Base-by-base conservation (phyloP, 2,329 filamentous ascomycete genomes). In the Pseudocercospora pini-densiflorae region DNA sequence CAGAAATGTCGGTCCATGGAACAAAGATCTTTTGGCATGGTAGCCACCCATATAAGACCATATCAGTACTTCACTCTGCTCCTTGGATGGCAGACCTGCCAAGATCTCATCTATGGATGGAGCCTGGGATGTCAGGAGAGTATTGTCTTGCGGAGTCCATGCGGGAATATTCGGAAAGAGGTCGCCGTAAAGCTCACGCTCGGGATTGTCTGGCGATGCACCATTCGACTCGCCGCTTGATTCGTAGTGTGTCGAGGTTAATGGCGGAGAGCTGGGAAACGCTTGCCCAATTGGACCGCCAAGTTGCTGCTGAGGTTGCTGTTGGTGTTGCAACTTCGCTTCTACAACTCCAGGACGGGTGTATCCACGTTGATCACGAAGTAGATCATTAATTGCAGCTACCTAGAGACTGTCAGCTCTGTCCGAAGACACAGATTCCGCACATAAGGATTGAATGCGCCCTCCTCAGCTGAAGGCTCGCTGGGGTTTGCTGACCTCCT, bases 1-100 rank as follows among this genome's bases (percentile, higher is more conserved):
- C 24, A 70, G 27, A 45, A 72, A 70, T 2, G 61, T 55, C 3
- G 65, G 66, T 27, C 66, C 68, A 33, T 72, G 65, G 53, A 72
- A 70, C 1, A 72, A 36, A 1, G 62, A 63, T 43, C 65, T 58
- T 33, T 70, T 72, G 14, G 68, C 68, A 58, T 72, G 70, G 47
- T 69, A 72, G 9, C 70, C 70, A n/a, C 64, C 63, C 65, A 72
- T 68, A 33, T 72, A 72, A 6, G 62, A 63, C 67, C 66, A 69
- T 24, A 72, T 68, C 54, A 72, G 49, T 6, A 70, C 70, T 62
- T 70, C 68, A 23, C 65, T 66, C 55, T 70, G 70, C 51, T 69
- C 70, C n/a, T 66, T 67, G 12, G 59, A 54, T 21, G 68, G 70
- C 21, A 70, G 45, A 6, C 63, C 68, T 1, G 68, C 60, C 33